A percentile compares a stretch with the other conserved stretches of the same genome.
Evolutionary conservation across 208 protist species (phyloP).

Genomic region (Leishmania amazonensis): DNA sequence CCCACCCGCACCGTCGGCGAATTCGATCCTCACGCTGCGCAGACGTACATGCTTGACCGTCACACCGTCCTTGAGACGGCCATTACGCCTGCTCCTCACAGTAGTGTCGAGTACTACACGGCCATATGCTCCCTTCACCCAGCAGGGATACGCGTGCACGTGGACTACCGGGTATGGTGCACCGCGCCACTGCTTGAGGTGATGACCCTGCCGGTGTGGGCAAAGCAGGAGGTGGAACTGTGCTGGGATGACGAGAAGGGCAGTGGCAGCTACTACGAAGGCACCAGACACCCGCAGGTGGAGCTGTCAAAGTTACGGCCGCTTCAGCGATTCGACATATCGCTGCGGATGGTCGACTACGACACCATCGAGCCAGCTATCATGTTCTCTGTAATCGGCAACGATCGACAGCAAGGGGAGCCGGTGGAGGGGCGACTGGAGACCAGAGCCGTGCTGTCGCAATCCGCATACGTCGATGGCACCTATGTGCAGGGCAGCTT

Average conservation of each 20-base stretch:
- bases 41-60: slow-evolving; percentile 37
- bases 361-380: slow-evolving; percentile 61
- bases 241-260: slow-evolving; percentile 46
- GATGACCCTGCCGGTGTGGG: slow-evolving; percentile 53
- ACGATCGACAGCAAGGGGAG: slow-evolving; percentile 49
- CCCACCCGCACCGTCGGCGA: slow-evolving; percentile 39
- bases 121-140: slow-evolving; percentile 62
- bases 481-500: slow-evolving; percentile 65
- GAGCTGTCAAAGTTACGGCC: slow-evolving; percentile 62
- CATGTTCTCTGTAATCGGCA: slow-evolving; percentile 69
- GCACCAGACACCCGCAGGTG: slow-evolving; percentile 75
- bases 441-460: slow-evolving; percentile 45
- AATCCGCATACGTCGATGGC: slow-evolving; percentile 75
- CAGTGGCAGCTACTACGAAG: slow-evolving; percentile 78
- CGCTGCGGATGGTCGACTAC: slow-evolving; percentile 60
- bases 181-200: slow-evolving; percentile 43
- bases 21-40: slow-evolving; percentile 15
- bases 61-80: slow-evolving; percentile 39
- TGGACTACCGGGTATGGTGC: slow-evolving; percentile 72
- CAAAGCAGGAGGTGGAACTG: slow-evolving; percentile 45
- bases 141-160: slow-evolving; percentile 24
- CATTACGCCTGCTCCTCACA: slow-evolving; percentile 31
- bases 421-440: slow-evolving; percentile 58
- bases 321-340: slow-evolving; percentile 58
- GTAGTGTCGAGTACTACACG: slow-evolving; percentile 45